Conservation (phyloP, 495 filamentous ascomycete genomes). For the Xylaria castorea region DNA sequence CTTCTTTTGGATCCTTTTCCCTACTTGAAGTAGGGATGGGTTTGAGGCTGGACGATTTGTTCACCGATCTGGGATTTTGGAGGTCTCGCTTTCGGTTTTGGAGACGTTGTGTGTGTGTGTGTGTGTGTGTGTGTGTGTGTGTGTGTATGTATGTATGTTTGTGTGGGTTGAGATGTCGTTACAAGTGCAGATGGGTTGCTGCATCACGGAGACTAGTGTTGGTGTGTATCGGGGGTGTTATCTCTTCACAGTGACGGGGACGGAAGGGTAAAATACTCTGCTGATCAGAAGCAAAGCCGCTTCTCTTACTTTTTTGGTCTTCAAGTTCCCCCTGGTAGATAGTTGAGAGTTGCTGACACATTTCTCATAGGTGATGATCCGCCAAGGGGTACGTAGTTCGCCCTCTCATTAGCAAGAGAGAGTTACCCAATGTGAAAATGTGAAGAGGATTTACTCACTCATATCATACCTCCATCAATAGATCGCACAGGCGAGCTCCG, state of each 20-base stretch:
- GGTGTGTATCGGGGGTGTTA: neutral
- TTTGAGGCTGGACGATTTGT: neutral
- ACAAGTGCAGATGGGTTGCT: neutral
- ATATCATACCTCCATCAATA: constrained; percentile 40
- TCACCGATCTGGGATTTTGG: neutral
- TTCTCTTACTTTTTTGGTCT: neutral
- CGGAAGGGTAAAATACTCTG: neutral
- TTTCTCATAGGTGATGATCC: constrained; percentile 87
- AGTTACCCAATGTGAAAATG: constrained; percentile 15
- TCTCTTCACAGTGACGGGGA: neutral
- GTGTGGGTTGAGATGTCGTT: neutral
- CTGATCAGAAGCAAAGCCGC: neutral
- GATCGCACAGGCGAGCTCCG: constrained; percentile 93
- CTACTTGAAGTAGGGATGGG: neutral
- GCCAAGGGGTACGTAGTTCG: constrained; percentile 73
- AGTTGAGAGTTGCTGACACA: neutral
- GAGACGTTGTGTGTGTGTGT: neutral
- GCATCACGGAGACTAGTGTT: neutral
- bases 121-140: neutral
- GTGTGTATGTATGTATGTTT: too few species aligned
- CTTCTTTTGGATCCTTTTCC: too few species aligned
- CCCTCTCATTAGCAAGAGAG: neutral
- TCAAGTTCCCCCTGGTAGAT: neutral
- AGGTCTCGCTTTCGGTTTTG: neutral
- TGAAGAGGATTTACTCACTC: neutral